Evolutionary conservation across 805 yeast genomes (phyloP).

Genomic region (Tetrapisispora arboricola): DNA sequence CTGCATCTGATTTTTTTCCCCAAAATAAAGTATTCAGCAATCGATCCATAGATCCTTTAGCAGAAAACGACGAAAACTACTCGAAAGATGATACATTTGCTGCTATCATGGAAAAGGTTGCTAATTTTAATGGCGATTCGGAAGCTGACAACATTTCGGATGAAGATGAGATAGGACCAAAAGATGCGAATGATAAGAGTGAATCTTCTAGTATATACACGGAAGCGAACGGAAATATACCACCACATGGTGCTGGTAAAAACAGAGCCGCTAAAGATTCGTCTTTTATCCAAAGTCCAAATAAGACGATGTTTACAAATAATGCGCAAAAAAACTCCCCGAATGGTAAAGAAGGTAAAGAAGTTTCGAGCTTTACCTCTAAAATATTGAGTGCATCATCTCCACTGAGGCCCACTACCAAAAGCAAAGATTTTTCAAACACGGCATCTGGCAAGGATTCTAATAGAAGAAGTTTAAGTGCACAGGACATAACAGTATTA

Average conservation of each 20-base stretch:
- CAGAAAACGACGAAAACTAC: neutral
- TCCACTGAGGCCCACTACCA: neutral
- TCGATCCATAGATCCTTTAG: neutral
- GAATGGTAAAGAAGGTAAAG: conserved; percentile 6
- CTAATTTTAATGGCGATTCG: neutral
- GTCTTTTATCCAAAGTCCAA: conserved; percentile 19
- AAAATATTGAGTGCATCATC: conserved; percentile 3
- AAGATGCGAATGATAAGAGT: neutral
- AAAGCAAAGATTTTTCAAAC: conserved; percentile 1
- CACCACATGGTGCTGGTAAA: neutral
- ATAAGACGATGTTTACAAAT: conserved; percentile 15
- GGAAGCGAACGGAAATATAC: neutral
- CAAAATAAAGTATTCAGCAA: neutral
- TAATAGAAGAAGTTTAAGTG: conserved; percentile 43
- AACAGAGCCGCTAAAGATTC: neutral
- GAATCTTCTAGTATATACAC: conserved; percentile 4
- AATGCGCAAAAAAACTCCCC: conserved; percentile 15
- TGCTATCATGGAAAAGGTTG: neutral
- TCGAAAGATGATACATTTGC: conserved; percentile 1
- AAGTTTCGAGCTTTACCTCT: conserved; percentile 2
- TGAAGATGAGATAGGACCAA: neutral
- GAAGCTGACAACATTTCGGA: neutral
- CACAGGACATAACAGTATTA: conserved; percentile 30
- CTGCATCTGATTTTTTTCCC: no score
- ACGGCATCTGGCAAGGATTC: conserved; percentile 10